A percentile compares a stretch with the other conserved stretches of the same genome.
These are phyloP conservation scores for Pseudevernia furfuracea DNA, from an alignment of 495 filamentous ascomycete genomes.

Conservation along the genomic window DNA sequence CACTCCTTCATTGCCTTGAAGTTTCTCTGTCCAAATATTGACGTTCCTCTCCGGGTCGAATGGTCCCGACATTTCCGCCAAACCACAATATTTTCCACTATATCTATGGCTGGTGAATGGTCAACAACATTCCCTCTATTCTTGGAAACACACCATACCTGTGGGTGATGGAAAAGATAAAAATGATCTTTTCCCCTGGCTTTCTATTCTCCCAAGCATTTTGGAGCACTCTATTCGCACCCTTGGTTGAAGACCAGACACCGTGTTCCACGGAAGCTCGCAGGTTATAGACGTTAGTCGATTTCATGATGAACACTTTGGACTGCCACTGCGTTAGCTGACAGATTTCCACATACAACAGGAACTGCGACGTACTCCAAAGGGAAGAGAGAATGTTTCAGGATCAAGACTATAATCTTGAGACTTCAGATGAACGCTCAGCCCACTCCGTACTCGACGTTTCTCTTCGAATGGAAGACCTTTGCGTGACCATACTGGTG, in stretches of 20 bases:
- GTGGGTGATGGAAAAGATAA: conserved; percentile 22
- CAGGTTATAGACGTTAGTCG: conserved; percentile 13
- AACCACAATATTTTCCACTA: conserved; percentile 18
- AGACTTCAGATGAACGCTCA: not conserved
- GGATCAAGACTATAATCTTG: conserved; percentile 15
- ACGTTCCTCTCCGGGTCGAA: conserved; percentile 14
- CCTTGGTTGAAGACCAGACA: conserved; percentile 23
- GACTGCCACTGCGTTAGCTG: conserved; percentile 14
- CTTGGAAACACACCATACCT: not conserved
- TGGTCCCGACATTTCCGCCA: conserved; percentile 21
- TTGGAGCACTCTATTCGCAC: conserved; percentile 23
- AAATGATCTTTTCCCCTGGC: conserved; percentile 16
- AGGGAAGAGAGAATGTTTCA: conserved; percentile 16
- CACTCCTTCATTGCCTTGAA: conserved; percentile 14
- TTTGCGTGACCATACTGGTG: conserved; percentile 19
- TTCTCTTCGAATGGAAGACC: conserved; percentile 16
- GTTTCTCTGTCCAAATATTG: conserved; percentile 10
- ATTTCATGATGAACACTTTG: conserved; percentile 23
- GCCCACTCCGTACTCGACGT: not conserved
- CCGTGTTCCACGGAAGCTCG: conserved; percentile 16
- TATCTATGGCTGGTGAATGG: conserved; percentile 10
- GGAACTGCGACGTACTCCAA: conserved; percentile 14
- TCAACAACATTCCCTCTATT: not conserved
- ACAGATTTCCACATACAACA: not conserved
- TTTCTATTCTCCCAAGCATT: conserved; percentile 20